Base-by-base conservation (phyloP, 257 asterid genomes). In the Nicotiana benthamiana region DNA sequence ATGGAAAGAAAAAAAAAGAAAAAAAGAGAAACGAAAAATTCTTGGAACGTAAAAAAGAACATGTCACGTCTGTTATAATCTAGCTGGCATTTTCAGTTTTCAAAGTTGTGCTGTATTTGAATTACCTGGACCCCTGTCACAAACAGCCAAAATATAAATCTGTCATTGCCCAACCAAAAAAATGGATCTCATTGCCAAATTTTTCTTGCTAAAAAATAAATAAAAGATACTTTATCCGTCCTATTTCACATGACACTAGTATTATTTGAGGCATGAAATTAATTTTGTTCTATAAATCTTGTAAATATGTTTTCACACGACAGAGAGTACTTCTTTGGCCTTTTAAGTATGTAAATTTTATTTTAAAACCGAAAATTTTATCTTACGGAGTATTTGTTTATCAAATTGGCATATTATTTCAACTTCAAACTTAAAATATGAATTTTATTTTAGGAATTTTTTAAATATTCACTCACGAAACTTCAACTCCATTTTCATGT, bases 101-200 rank as follows among this genome's bases (percentile, higher is more conserved):
- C 81, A 79, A 75, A 82, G 74, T 77, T 77, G 84, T 40, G 83
- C 77, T 79, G 26, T 74, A 75, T 81, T 28, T 48, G 28, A 40
- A 18, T 54, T 64, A 62, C 81, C 79, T 74, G 79, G 16, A 48
- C 16, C 43, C 78, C 26, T 32, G 40, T 74, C 61, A 15, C 54
- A 74, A 74, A 74, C 62, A 2, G 79, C 62, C 79, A 48, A 74
- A 46, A 76, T 40, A 80, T 13, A 77, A 79, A 59, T 24, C 36
- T 80, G 36, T 80, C 3, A 2, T 66, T 66, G 62, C 64, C 67
- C 27, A 52, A 1, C 10, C 51, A 20, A 27, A 64, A 64, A 79
- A 0, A 18, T 27, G 51, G 11, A 46, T 72, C 60, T 68, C 13
- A 2, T 24, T 68, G 54, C 9, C 6, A 43, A 70, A 5, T 26